These are phyloP conservation scores for Flaveria floridana DNA, from an alignment of 140 eudicot genomes.

Conservation along the genomic window DNA sequence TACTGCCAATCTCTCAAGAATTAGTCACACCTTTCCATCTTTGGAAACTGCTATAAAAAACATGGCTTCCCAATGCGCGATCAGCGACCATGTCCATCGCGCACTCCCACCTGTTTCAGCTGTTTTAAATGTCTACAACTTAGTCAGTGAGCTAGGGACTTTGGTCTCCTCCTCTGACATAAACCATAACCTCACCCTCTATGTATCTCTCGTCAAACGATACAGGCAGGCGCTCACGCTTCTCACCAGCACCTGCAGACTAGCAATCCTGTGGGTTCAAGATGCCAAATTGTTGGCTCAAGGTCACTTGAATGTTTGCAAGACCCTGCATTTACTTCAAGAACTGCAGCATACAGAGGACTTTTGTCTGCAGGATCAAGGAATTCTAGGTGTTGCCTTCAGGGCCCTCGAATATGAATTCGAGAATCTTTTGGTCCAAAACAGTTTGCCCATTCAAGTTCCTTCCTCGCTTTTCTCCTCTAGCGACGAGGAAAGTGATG, in stretches of 20 bases:
- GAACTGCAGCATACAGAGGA: conserved; percentile 46
- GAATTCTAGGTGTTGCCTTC: conserved; percentile 44
- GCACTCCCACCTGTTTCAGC: conserved; percentile 62
- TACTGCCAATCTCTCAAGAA: conserved; percentile 43
- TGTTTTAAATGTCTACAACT: conserved; percentile 45
- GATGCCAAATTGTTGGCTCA: conserved; percentile 39
- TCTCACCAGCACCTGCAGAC: conserved; percentile 57
- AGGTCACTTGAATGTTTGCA: conserved; percentile 29
- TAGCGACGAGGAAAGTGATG: conserved; percentile 23
- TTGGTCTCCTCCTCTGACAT: conserved; percentile 31
- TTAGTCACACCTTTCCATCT: conserved; percentile 35
- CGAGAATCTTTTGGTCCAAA: conserved; percentile 39
- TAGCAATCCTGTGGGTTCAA: conserved; percentile 66
- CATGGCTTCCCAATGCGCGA: conserved; percentile 41
- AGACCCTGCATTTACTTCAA: conserved; percentile 40
- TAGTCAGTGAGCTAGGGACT: conserved; percentile 46
- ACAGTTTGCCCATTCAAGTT: conserved; percentile 33
- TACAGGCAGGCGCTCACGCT: conserved; percentile 62
- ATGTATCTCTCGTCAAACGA: conserved; percentile 43
- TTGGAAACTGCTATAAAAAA: conserved; percentile 36
- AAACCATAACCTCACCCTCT: conserved; percentile 32
- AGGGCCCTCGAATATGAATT: conserved; percentile 48
- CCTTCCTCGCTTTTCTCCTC: conserved; percentile 31
- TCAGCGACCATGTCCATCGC: conserved; percentile 42
- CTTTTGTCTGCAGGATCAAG: conserved; percentile 45